phyloP scores from a whole-genome alignment of 176 grass and related monocot genomes.

The Triticum dicoccoides region DNA sequence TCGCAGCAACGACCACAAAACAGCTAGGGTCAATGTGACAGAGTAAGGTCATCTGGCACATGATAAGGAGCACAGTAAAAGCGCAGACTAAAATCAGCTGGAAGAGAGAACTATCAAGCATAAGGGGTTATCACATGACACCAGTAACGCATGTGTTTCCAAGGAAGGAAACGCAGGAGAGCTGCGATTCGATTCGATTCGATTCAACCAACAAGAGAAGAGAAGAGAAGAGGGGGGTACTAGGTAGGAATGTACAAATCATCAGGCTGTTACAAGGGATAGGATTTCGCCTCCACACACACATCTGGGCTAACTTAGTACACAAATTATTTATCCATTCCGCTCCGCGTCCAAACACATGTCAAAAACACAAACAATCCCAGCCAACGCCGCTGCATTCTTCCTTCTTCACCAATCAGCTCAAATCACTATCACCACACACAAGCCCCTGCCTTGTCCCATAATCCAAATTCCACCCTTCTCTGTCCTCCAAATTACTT shows the following conservation, averaged over 20 bases:
- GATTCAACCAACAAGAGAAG: neutral
- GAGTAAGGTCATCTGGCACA: neutral
- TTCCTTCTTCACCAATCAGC: neutral
- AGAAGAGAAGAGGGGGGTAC: neutral
- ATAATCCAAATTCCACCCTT: neutral
- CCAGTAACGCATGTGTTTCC: neutral
- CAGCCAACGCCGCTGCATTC: neutral
- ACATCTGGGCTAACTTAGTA: neutral
- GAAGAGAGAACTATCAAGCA: neutral
- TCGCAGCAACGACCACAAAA: too few species aligned
- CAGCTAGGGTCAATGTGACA: neutral
- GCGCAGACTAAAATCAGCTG: neutral
- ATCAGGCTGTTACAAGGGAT: slow-evolving; percentile 38
- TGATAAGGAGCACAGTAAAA: too few species aligned
- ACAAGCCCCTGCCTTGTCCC: neutral
- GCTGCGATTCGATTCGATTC: slow-evolving; percentile 36
- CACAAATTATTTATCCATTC: slow-evolving; percentile 29
- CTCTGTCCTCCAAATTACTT: neutral
- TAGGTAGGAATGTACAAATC: slow-evolving; percentile 35
- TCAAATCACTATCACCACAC: neutral
- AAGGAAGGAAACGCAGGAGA: slow-evolving; percentile 13
- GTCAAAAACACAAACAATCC: slow-evolving; percentile 3
- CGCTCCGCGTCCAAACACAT: neutral
- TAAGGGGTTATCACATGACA: neutral
- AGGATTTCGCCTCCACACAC: slow-evolving; percentile 13